Evolutionary conservation across 768 basidiomycete species (phyloP), one percentile per base, ranked within the genome.

Genomic region (Pleurotus citrinopileatus): DNA sequence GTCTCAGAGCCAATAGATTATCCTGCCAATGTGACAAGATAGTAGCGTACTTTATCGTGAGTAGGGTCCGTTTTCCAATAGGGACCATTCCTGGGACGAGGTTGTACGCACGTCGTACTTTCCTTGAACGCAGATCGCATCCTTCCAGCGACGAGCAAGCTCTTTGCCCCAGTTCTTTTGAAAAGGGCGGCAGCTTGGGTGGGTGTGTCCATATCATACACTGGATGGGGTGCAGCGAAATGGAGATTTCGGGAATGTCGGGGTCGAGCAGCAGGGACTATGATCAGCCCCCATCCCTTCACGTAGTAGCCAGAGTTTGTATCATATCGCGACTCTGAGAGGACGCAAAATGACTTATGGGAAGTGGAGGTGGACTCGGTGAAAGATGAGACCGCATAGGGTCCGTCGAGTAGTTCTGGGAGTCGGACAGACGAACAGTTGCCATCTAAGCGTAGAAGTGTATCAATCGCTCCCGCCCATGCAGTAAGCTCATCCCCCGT

Each of bases 51-150:
- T 17, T 66, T 65, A 48, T 77, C 75, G 61, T 80, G 79, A 2
- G 74, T 64, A 23, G 77, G 72, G 57, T 79, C 79, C 0, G 79
- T 80, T 52, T 61, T 68, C 51, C 72, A 75, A 59, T 76, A 77
- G 6, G 38, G 34, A 4, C 56, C 55, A 34, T 34, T 34, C n/a
- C 32, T n/a, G 9, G 32, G 32, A n/a, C 32, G 9, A 10, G 32
- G 32, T n/a, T 9, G 9, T 9, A 34, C n/a, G 3, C 32, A 34
- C 10, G 32, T 34, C 2, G 32, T 10, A 5, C 64, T 60, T 17
- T 42, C 53, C 22, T 54, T 47, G 54, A 67, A 73, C 15, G 78
- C 71, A 2, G 57, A 61, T 8, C 77, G 65, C 9, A 56, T 61
- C 1, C 77, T 65, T 13, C 77, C 78, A n/a, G 76, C 55, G 25